Base-by-base conservation (phyloP, 2,329 filamentous ascomycete species). In the Chrysoporthe puriensis region DNA sequence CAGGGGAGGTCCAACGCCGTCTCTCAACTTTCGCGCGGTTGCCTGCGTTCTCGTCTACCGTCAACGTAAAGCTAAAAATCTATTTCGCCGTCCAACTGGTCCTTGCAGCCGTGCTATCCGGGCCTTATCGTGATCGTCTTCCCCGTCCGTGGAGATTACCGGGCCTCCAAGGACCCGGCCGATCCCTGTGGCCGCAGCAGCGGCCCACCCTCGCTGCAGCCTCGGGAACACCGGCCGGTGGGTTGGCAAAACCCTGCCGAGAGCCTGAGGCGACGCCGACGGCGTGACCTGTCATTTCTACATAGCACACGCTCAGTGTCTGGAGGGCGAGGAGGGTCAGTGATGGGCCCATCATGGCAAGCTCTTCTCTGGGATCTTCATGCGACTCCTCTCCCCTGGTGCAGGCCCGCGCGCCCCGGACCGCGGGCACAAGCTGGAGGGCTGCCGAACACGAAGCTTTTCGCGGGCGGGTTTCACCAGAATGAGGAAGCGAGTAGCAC, bases 71-170 rank as follows among this genome's bases (percentile, higher is more conserved):
- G 9, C 36, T 9, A 40, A 9, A 9, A 40, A 40, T 40, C 36
- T 9, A 40, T 40, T 40, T 40, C 9, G 36, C 36, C 36, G 36
- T 40, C 36, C 36, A 9, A 40, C 36, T 40, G 36, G 5, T 9
- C 36, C 36, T 26, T n/a, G 21, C 13, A 26, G 48, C 48, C 46
- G 36, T 32, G 36, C 4, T 34, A 36, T 34, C 61, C 61, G 62
- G 52, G 21, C 40, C 50, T 42, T 42, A 21, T 48, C 40, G 32
- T 64, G 54, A 34, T 64, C 54, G 54, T 64, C 50, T 52, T 40
- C 44, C 44, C 64, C 50, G 44, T 43, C 43, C 64, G 59, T 66
- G 64, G 64, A 66, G 59, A 66, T 66, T 62, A 52, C 64, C 64
- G 64, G 64, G 21, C 42, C 59, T 62, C 43, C 5, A 50, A 62